phyloP scores from a whole-genome alignment of 2,329 filamentous ascomycete species.

The Purpureocillium lavendulum region DNA sequence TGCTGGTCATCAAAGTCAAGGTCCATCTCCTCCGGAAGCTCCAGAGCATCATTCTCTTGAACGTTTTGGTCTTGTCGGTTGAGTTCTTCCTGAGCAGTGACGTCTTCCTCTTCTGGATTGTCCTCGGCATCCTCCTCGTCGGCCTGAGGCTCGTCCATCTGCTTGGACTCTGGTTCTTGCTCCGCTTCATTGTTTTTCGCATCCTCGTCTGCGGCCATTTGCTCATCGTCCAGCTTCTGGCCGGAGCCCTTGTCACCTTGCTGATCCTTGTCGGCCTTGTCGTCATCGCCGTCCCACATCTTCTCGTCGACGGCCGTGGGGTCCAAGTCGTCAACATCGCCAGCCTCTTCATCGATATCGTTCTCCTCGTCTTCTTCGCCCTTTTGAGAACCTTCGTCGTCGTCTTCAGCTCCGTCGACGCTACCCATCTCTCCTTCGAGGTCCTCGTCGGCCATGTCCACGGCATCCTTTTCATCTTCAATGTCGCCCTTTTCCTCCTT shows the following conservation, averaged over 20 bases:
- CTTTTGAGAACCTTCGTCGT: constrained; percentile 51
- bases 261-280: constrained; percentile 77
- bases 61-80: constrained; percentile 64
- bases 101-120: constrained; percentile 48
- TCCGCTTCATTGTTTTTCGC: constrained; percentile 37
- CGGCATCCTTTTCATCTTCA: constrained; percentile 73
- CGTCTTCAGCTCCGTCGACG: constrained; percentile 52
- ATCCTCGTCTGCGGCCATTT: constrained; percentile 51
- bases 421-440: constrained; percentile 76
- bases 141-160: constrained; percentile 23
- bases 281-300: constrained; percentile 89
- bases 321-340: constrained; percentile 85
- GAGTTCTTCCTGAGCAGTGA: constrained; percentile 44
- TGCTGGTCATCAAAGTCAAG: constrained; percentile 67
- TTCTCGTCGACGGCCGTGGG: constrained; percentile 92
- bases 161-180: constrained; percentile 39
- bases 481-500: constrained; percentile 57
- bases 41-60: constrained; percentile 72
- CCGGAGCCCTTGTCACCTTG: constrained; percentile 65
- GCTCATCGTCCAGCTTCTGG: constrained; percentile 56
- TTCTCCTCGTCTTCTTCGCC: constrained; percentile 56
- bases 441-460: constrained; percentile 90
- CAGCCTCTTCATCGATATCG: constrained; percentile 85
- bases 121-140: constrained; percentile 36
- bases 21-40: constrained; percentile 82